phyloP scores from a whole-genome alignment of 1,284 basidiomycete genomes.

The Rugosomyces carneus region DNA sequence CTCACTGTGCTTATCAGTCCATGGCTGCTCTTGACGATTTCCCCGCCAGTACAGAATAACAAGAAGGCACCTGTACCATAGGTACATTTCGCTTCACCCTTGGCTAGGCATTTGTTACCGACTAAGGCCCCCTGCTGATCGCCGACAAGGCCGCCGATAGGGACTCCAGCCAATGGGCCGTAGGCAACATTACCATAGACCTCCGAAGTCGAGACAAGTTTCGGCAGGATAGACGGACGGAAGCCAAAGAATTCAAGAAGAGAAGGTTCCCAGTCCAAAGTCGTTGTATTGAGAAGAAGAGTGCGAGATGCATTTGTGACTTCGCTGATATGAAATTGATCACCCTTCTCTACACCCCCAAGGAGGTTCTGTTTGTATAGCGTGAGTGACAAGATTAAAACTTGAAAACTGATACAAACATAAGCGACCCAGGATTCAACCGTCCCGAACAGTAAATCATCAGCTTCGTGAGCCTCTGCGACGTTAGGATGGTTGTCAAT shows the following conservation, averaged over 20 bases:
- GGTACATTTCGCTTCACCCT: slow-evolving; percentile 90
- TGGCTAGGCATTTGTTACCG: slow-evolving; percentile 87
- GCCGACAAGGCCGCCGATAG: slow-evolving; percentile 88
- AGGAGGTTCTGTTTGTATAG: slow-evolving; percentile 65
- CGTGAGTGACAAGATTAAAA: slow-evolving; percentile 6
- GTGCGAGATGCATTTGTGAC: slow-evolving; percentile 98
- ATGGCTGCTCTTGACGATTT: slow-evolving; percentile 81
- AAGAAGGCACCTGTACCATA: slow-evolving; percentile 97
- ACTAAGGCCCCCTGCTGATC: slow-evolving; percentile 97
- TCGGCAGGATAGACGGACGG: slow-evolving; percentile 74
- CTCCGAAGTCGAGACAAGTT: slow-evolving; percentile 88
- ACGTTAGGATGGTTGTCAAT: slow-evolving; percentile 85
- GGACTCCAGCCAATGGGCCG: slow-evolving; percentile 71
- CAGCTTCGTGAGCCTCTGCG: slow-evolving; percentile 72
- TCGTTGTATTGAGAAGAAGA: slow-evolving; percentile 82
- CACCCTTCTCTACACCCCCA: slow-evolving; percentile 56
- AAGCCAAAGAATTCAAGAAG: slow-evolving; percentile 89
- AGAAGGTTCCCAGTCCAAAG: slow-evolving; percentile 78
- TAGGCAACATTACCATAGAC: slow-evolving; percentile 77
- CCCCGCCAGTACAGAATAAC: slow-evolving; percentile 87
- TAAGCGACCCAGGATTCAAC: slow-evolving; percentile 96
- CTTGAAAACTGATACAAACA: slow-evolving; percentile 40
- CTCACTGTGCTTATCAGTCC: slow-evolving; percentile 85
- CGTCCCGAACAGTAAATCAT: slow-evolving; percentile 88
- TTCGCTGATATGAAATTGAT: slow-evolving; percentile 78